Percentiles rank a stretch among this genome's conserved stretches.
These are phyloP conservation scores for Leucocoprinus leucothites DNA, from an alignment of 768 basidiomycete genomes.

Conservation along the genomic window DNA sequence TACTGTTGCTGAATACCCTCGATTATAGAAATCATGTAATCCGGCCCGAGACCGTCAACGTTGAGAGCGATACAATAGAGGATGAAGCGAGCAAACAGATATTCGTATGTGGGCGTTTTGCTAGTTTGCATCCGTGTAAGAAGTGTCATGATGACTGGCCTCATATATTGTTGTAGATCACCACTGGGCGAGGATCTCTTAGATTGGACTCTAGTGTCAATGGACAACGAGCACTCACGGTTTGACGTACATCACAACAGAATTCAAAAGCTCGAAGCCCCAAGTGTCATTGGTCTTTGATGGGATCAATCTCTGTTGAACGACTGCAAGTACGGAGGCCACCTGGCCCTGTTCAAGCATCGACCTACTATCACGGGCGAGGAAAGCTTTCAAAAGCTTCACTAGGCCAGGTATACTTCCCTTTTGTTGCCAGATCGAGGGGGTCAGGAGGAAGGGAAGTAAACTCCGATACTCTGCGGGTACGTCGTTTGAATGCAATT, in stretches of 20 bases:
- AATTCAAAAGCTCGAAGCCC: conserved; percentile 87
- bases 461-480: conserved; percentile 78
- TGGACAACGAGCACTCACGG: conserved; percentile 50
- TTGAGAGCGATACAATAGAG: conserved; percentile 74
- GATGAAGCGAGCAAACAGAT: conserved; percentile 78
- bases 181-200: conserved; percentile 35
- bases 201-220: not conserved
- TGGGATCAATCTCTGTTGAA: conserved; percentile 87
- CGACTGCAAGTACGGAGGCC: conserved; percentile 76
- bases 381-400: conserved; percentile 79
- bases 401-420: conserved; percentile 95
- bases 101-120: conserved; percentile 87
- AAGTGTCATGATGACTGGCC: conserved; percentile 70
- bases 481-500: conserved; percentile 62
- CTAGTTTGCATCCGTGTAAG: conserved; percentile 83
- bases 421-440: conserved; percentile 87
- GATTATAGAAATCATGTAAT: conserved; percentile 72
- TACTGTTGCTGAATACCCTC: conserved; percentile 87
- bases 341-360: conserved; percentile 75
- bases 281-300: conserved; percentile 85
- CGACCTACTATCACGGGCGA: conserved; percentile 62
- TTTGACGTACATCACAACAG: conserved; percentile 68
- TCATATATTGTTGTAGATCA: conserved; percentile 70
- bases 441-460: conserved; percentile 80
- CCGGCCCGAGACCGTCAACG: conserved; percentile 70